These are phyloP conservation scores for Salinomyces thailandicus DNA, from an alignment of 2,329 filamentous ascomycete genomes.

Conservation along the genomic window DNA sequence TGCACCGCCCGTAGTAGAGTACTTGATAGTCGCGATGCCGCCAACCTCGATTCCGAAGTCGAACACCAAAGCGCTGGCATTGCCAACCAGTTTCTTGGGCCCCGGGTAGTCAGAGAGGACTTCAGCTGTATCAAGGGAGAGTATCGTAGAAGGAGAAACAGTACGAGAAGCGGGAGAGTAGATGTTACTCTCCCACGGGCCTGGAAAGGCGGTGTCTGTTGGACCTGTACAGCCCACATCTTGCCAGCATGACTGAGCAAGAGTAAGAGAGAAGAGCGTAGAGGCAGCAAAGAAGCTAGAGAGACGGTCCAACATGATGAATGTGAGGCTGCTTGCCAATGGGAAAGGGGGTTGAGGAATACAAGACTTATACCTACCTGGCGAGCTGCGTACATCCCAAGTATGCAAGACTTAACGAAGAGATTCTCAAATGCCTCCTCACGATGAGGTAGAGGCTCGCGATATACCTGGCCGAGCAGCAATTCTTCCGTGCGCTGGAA, in stretches of 20 bases:
- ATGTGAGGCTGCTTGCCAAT: not conserved
- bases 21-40: constrained; percentile 44
- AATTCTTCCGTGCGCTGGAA: not conserved
- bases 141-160: constrained; percentile 37
- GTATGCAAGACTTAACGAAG: not conserved
- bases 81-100: constrained; percentile 28
- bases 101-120: constrained; percentile 25
- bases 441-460: not conserved
- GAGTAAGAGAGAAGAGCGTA: not conserved
- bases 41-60: constrained; percentile 52
- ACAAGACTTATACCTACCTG: not conserved
- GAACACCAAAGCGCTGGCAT: constrained; percentile 45
- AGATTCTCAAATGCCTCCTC: not conserved
- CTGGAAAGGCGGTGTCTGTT: constrained; percentile 41
- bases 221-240: constrained; percentile 45
- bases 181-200: constrained; percentile 49
- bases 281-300: constrained; percentile 1
- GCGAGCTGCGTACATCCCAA: not conserved
- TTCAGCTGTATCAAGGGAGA: constrained; percentile 27
- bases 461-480: not conserved
- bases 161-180: constrained; percentile 45
- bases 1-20: constrained; percentile 31
- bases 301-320: not conserved
- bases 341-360: not conserved
- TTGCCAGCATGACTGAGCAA: constrained; percentile 41